These are phyloP conservation scores for Xerophyta viscosa DNA, from an alignment of 106 monocot genomes.

Conservation along the genomic window DNA sequence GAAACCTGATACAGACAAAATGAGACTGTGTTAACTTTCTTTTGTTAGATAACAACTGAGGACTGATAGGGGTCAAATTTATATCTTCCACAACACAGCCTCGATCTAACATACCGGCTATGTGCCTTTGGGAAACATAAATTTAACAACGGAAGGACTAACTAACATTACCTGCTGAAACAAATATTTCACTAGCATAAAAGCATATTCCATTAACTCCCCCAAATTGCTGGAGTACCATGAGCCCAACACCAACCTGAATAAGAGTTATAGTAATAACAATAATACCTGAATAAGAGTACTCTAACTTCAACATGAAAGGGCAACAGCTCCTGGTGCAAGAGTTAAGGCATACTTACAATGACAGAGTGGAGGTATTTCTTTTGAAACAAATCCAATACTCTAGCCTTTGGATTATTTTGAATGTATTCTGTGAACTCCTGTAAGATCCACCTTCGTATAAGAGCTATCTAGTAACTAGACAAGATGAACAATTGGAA, in stretches of 20 bases:
- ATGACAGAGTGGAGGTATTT: slow-evolving; percentile 31
- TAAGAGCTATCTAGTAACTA: too few relatives aligned
- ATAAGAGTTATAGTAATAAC: not conserved
- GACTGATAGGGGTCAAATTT: too few relatives aligned
- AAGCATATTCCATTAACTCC: slow-evolving; percentile 47
- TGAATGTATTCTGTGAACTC: slow-evolving; percentile 31
- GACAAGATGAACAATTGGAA: too few relatives aligned
- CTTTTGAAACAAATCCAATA: slow-evolving; percentile 40
- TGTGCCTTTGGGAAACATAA: not conserved
- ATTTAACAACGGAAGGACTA: not conserved
- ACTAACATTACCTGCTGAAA: slow-evolving; percentile 12
- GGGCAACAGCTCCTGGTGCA: not conserved
- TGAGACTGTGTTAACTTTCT: too few relatives aligned
- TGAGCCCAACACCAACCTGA: slow-evolving; percentile 54
- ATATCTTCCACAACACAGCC: not conserved
- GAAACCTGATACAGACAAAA: too few relatives aligned
- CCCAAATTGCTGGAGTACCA: slow-evolving; percentile 61
- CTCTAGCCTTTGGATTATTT: slow-evolving; percentile 18
- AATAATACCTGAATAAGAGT: not conserved
- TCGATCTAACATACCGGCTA: not conserved
- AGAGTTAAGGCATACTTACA: slow-evolving; percentile 22
- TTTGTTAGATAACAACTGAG: too few relatives aligned
- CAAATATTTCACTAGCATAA: slow-evolving; percentile 21
- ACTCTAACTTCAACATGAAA: not conserved
- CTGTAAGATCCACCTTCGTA: slow-evolving; percentile 12